phyloP scores from a whole-genome alignment of 1,139 yeast species.

The Taphrina pruni region DNA sequence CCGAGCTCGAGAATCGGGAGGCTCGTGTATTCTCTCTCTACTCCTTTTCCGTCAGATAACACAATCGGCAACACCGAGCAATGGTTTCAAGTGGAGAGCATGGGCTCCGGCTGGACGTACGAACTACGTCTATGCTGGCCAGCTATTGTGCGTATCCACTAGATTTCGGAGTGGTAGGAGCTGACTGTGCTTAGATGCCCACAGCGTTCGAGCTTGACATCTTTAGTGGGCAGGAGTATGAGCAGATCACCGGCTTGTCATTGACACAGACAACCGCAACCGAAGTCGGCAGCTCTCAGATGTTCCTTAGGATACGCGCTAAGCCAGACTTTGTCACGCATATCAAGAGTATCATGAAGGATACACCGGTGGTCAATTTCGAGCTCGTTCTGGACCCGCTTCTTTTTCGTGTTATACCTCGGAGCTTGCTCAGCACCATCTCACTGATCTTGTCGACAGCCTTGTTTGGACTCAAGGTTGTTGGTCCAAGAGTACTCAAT shows the following conservation, averaged over 20 bases:
- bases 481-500: slow-evolving; percentile 14
- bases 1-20: slow-evolving; percentile 17
- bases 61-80: slow-evolving; percentile 17
- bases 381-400: slow-evolving; percentile 35
- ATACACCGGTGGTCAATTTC: slow-evolving; percentile 14
- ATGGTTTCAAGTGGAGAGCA: slow-evolving; percentile 2
- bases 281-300: not conserved
- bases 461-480: slow-evolving; percentile 2
- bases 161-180: no score
- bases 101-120: slow-evolving; percentile 18
- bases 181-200: slow-evolving; percentile 22
- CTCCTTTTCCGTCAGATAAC: slow-evolving; percentile 10
- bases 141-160: slow-evolving; percentile 16
- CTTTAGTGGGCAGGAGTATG: not conserved
- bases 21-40: not conserved
- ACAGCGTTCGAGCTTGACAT: slow-evolving; percentile 11
- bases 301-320: slow-evolving; percentile 22
- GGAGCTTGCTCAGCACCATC: slow-evolving; percentile 7
- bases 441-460: not conserved
- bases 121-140: slow-evolving; percentile 38
- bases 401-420: slow-evolving; percentile 22
- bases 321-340: slow-evolving; percentile 24
- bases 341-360: not conserved
- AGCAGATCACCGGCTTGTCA: not conserved
- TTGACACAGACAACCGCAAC: not conserved